A percentile compares a stretch with the other conserved stretches of the same genome.
Evolutionary conservation across 495 filamentous ascomycete species (phyloP).

Genomic region (Neurospora sublineolata): DNA sequence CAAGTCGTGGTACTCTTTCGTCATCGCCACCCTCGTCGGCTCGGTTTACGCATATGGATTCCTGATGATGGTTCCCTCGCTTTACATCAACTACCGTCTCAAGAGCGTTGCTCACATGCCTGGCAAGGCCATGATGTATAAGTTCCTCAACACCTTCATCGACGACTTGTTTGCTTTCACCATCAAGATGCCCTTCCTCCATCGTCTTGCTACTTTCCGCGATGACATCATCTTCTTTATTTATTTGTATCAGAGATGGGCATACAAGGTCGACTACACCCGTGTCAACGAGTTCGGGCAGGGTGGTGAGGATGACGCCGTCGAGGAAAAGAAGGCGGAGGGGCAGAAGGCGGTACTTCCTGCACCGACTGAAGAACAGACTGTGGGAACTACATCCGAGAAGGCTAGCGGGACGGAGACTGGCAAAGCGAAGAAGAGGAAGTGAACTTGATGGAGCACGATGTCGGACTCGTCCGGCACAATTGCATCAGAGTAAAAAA

Average conservation of each 20-base stretch:
- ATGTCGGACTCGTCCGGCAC: not conserved
- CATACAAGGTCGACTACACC: slow-evolving; percentile 85
- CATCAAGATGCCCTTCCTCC: slow-evolving; percentile 96
- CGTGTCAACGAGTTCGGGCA: slow-evolving; percentile 97
- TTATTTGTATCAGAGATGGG: slow-evolving; percentile 90
- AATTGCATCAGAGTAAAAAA: not conserved
- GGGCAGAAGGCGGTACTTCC: slow-evolving; percentile 10
- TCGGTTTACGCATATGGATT: slow-evolving; percentile 97
- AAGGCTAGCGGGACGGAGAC: slow-evolving; percentile 33
- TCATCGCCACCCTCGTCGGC: slow-evolving; percentile 82
- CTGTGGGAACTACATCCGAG: slow-evolving; percentile 14
- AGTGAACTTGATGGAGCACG: slow-evolving; percentile 13
- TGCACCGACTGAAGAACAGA: slow-evolving; percentile 1
- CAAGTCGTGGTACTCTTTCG: slow-evolving; percentile 95
- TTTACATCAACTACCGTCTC: slow-evolving; percentile 98
- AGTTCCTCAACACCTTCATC: slow-evolving; percentile 73
- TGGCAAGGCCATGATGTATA: slow-evolving; percentile 89
- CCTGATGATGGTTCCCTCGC: slow-evolving; percentile 94
- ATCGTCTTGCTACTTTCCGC: slow-evolving; percentile 84
- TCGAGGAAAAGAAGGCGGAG: slow-evolving; percentile 37
- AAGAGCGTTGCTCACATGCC: slow-evolving; percentile 98
- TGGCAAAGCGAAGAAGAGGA: slow-evolving; percentile 39
- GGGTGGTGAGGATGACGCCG: slow-evolving; percentile 73
- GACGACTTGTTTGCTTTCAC: slow-evolving; percentile 84
- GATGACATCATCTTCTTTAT: slow-evolving; percentile 98